Evolutionary conservation across 1,139 yeast genomes (phyloP).

Genomic region (Insectozyma bohioensis): DNA sequence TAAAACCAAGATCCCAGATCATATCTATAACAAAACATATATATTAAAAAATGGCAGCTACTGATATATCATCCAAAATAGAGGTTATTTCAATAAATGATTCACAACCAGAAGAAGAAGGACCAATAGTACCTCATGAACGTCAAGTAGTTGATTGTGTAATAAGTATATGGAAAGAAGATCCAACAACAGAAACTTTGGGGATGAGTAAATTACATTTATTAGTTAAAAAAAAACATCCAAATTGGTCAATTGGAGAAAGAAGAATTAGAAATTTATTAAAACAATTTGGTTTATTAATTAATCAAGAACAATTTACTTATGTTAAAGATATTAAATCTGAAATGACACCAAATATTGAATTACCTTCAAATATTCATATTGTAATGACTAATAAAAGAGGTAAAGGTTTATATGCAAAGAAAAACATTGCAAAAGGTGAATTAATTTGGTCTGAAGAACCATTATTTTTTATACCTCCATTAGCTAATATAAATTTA

Average conservation of each 20-base stretch:
- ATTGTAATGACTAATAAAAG: constrained; percentile 43
- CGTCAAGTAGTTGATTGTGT: constrained; percentile 64
- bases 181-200: constrained; percentile 60
- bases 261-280: constrained; percentile 54
- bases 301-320: constrained; percentile 39
- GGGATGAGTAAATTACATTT: constrained; percentile 56
- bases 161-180: constrained; percentile 65
- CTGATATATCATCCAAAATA: constrained; percentile 14
- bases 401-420: constrained; percentile 53
- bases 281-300: constrained; percentile 52
- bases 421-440: constrained; percentile 46
- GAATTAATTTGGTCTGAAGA: constrained; percentile 57
- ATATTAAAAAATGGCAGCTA: no score
- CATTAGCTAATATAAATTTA: constrained; percentile 63
- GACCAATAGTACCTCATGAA: constrained; percentile 55
- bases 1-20: no score
- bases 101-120: constrained; percentile 23
- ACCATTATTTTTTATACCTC: constrained; percentile 70
- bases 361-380: constrained; percentile 47
- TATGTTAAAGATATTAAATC: constrained; percentile 60
- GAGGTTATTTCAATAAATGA: constrained; percentile 38
- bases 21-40: no score
- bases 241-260: constrained; percentile 64
- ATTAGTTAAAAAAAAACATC: constrained; percentile 49
- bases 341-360: constrained; percentile 47